Evolutionary conservation across 2,329 filamentous ascomycete genomes (phyloP).

Genomic region (Tolypocladium capitatum): DNA sequence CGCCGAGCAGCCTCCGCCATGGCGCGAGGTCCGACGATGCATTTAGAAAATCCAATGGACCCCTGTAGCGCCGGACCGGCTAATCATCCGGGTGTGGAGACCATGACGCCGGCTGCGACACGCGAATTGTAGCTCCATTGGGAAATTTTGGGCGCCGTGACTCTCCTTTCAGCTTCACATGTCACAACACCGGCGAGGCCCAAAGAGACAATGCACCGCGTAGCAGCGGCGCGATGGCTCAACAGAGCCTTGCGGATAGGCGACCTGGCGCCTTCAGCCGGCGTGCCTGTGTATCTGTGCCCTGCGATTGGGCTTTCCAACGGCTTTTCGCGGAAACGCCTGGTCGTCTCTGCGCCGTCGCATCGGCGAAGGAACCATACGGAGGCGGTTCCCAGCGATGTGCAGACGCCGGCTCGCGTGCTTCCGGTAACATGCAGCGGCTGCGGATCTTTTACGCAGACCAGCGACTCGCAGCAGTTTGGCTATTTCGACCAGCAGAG

Average conservation of each 20-base stretch:
- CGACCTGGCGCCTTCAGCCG: slow-evolving; percentile 20
- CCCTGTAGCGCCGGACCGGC: slow-evolving; percentile 9
- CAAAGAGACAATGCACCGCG: slow-evolving; percentile 26
- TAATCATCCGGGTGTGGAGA: slow-evolving; percentile 9
- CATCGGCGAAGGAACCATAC: slow-evolving; percentile 15
- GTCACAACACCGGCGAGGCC: not conserved
- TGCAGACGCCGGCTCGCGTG: slow-evolving; percentile 5
- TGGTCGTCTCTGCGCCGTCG: slow-evolving; percentile 2
- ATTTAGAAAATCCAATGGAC: slow-evolving; percentile 14
- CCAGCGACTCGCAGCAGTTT: slow-evolving; percentile 31
- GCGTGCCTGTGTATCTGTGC: slow-evolving; percentile 35
- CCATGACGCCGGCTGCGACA: not conserved
- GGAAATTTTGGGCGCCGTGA: not conserved
- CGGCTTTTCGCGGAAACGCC: slow-evolving; percentile 5
- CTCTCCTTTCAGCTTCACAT: not conserved
- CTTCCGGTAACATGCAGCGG: slow-evolving; percentile 48
- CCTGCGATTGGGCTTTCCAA: slow-evolving; percentile 22
- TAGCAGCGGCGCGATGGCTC: slow-evolving; percentile 28
- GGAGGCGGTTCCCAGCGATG: slow-evolving; percentile 6
- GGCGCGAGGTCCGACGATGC: not conserved
- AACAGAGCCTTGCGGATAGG: slow-evolving; percentile 27
- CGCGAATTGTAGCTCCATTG: not conserved
- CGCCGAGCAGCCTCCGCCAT: not conserved
- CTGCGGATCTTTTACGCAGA: slow-evolving; percentile 53
- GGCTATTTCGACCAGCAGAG: slow-evolving; percentile 43